A percentile compares a stretch with the other conserved stretches of the same genome.
Evolutionary conservation across 768 basidiomycete species (phyloP).

Genomic region (Neoboletus magnificus): DNA sequence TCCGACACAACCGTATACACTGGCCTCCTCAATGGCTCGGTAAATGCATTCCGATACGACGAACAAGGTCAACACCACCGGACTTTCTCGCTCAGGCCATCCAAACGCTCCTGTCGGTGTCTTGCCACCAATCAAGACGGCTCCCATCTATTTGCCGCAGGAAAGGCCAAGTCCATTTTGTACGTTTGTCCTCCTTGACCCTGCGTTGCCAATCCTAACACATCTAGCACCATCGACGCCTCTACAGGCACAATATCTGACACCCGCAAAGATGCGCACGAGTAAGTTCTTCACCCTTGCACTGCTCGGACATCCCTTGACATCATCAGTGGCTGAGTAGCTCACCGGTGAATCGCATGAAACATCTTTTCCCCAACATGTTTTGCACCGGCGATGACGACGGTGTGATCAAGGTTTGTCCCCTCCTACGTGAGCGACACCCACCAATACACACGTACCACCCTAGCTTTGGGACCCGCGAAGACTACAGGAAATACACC

Average conservation of each 20-base stretch:
- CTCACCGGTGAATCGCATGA: conserved; percentile 83
- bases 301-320: conserved; percentile 23
- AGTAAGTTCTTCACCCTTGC: conserved; percentile 46
- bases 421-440: not conserved
- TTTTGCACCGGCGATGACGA: conserved; percentile 91
- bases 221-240: conserved; percentile 63
- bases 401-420: conserved; percentile 81
- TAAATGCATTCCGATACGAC: conserved; percentile 80
- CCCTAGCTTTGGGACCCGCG: conserved; percentile 87
- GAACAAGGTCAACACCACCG: conserved; percentile 58
- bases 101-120: conserved; percentile 80
- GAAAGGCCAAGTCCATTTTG: conserved; percentile 79
- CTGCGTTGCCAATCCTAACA: conserved; percentile 11
- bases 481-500: conserved; percentile 55
- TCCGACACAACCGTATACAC: conserved; percentile 65
- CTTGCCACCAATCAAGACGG: conserved; percentile 70
- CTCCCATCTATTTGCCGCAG: conserved; percentile 65
- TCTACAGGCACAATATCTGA: conserved; percentile 49
- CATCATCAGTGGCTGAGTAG: conserved; percentile 43
- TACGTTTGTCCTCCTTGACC: conserved; percentile 38
- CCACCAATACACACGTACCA: not conserved
- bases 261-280: conserved; percentile 54
- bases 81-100: conserved; percentile 64
- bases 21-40: conserved; percentile 75
- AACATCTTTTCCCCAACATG: conserved; percentile 63